Percentiles rank a stretch among this genome's conserved stretches.
Evolutionary conservation across 1,284 basidiomycete species (phyloP).

Genomic region (Heterobasidion annosum): DNA sequence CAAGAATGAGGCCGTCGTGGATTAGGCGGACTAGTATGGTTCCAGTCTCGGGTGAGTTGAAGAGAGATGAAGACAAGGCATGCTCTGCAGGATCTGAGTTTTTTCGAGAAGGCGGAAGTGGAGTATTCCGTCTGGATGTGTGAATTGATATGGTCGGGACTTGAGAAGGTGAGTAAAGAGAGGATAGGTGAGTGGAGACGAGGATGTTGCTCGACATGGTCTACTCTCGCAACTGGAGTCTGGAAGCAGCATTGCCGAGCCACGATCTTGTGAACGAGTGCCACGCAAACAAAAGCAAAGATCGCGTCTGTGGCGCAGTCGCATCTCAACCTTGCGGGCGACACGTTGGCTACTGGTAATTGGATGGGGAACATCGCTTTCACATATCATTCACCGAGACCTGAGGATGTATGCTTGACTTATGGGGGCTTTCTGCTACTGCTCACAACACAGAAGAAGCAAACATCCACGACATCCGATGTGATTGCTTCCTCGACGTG

Average conservation of each 20-base stretch:
- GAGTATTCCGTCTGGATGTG: conserved; percentile 46
- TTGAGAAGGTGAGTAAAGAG: conserved; percentile 44
- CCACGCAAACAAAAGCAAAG: not conserved
- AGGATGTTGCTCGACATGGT: conserved; percentile 37
- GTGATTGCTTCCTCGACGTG: too few species aligned
- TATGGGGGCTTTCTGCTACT: too few species aligned
- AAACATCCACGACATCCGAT: too few species aligned
- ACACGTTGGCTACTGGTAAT: too few species aligned
- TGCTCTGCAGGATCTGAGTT: conserved; percentile 61
- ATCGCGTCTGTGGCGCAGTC: not conserved
- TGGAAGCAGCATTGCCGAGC: not conserved
- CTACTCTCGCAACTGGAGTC: not conserved
- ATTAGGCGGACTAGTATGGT: conserved; percentile 69
- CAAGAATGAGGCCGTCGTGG: conserved; percentile 67
- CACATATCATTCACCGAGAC: too few species aligned
- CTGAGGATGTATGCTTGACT: too few species aligned
- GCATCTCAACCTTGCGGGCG: too few species aligned
- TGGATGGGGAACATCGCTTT: too few species aligned
- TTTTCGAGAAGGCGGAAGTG: conserved; percentile 30
- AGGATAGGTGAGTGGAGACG: conserved; percentile 55
- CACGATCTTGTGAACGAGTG: not conserved
- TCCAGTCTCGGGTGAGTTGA: conserved; percentile 53
- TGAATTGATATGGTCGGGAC: conserved; percentile 45
- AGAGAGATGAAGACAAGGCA: conserved; percentile 54
- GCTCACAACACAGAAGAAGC: too few species aligned